Evolutionary conservation across 2,329 filamentous ascomycete genomes (phyloP), one percentile per base, ranked within the genome.

Genomic region (Camillea tinctor): DNA sequence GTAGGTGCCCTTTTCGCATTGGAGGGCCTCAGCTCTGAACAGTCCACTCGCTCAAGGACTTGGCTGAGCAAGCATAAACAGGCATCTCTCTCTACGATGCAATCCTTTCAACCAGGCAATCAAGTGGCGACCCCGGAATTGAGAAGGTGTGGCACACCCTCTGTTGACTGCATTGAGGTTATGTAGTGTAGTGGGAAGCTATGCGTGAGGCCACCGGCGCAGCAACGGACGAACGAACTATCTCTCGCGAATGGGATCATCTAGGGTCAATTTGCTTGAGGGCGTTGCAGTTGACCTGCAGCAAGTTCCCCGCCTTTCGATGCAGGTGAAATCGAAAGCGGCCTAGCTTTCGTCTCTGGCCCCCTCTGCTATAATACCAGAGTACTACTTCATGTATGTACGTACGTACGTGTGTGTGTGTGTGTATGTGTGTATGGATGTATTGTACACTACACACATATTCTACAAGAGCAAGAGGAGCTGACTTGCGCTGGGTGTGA

Each of bases 261-360:
- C 21, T 64, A 61, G 59, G 61, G 44, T 55, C 65, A 61, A 61
- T 56, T 66, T 66, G 60, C 56, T 63, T 59, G 58, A 58, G 13
- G 54, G 59, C 52, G 56, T 57, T 59, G 59, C 61, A 54, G 55
- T 63, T 60, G 62, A 64, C 60, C 64, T 65, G 60, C 65, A 67
- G 58, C 55, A 64, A 58, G 64, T 64, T 66, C 60, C 66, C 66
- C 64, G 52, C 52, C 52, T 67, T 67, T 63, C 51, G 59, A 66
- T 60, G 69, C 69, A 69, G 67, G 69, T 66, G 63, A 58, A 64
- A 64, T 70, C 64, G 62, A 58, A 68, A 68, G 56, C 61, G 67
- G 69, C 56, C 64, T 71, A 71, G 69, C 66, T 64, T 63, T 57
- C 52, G 64, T 60, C 55, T 59, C 61, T 63, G 60, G 66, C 63